phyloP scores from a whole-genome alignment of 495 filamentous ascomycete species.

The Aspergillus sclerotiicarbonarius region DNA sequence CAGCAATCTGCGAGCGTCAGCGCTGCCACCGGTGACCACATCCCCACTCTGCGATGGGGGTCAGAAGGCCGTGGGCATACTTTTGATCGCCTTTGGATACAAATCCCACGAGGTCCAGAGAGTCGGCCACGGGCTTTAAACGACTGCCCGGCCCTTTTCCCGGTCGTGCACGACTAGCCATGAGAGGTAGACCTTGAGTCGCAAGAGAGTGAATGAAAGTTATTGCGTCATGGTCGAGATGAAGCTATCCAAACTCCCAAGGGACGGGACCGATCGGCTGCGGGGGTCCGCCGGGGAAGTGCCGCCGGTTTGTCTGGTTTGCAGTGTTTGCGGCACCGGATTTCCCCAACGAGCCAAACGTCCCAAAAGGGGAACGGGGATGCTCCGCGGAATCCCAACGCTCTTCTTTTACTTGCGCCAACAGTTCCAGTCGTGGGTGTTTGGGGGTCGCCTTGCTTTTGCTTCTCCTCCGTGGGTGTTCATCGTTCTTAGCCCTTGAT shows the following conservation, averaged over 20 bases:
- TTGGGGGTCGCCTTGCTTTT: neutral
- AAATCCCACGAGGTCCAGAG: conserved; percentile 73
- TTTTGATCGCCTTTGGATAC: conserved; percentile 85
- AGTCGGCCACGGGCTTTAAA: conserved; percentile 70
- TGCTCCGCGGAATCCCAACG: conserved; percentile 6
- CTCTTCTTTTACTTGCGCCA: neutral
- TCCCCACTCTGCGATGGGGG: conserved; percentile 6
- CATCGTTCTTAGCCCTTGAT: neutral
- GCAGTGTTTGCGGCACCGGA: neutral
- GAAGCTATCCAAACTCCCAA: neutral
- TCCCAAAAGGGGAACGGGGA: neutral
- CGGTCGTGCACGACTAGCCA: conserved; percentile 20
- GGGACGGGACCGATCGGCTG: neutral
- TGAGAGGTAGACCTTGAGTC: conserved; percentile 10
- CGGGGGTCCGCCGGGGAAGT: neutral
- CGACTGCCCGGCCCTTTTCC: conserved; percentile 51
- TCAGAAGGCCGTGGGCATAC: conserved; percentile 33
- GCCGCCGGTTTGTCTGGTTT: conserved; percentile 4
- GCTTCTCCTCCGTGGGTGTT: neutral
- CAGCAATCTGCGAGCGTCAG: conserved; percentile 57
- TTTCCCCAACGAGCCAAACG: neutral
- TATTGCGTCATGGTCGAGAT: conserved; percentile 3
- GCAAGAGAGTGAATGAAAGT: conserved; percentile 7
- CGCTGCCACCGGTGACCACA: conserved; percentile 4
- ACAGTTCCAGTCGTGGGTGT: neutral